phyloP scores from a whole-genome alignment of 1,139 yeast species.

The Hyphopichia pseudoburtonii region DNA sequence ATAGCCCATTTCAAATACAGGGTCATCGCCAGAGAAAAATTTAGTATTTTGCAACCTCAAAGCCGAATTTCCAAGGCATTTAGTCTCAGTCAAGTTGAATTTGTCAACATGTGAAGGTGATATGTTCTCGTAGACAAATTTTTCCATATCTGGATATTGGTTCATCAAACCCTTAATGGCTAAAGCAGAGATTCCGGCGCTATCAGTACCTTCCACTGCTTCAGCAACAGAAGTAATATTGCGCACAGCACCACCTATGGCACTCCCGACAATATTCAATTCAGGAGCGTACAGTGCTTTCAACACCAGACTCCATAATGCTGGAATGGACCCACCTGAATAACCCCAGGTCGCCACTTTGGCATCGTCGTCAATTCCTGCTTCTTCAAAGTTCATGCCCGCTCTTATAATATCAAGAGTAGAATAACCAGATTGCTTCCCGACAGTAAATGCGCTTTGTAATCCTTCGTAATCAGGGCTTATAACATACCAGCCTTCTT shows the following conservation, averaged over 20 bases:
- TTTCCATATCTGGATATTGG: conserved; percentile 17
- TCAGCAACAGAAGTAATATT: conserved; percentile 14
- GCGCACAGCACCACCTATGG: conserved; percentile 14
- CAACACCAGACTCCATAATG: conserved; percentile 21
- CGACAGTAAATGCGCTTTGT: conserved; percentile 17
- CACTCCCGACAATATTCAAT: conserved; percentile 14
- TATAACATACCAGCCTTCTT: conserved; percentile 16
- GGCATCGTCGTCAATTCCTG: conserved; percentile 16
- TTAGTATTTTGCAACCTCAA: conserved; percentile 5
- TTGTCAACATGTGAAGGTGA: conserved; percentile 1
- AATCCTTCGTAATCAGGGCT: conserved; percentile 22
- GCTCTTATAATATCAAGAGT: conserved; percentile 18
- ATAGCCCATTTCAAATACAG: conserved; percentile 9
- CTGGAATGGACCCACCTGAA: conserved; percentile 23
- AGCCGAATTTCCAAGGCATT: conserved; percentile 6
- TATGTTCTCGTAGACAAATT: conserved; percentile 1
- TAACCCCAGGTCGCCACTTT: conserved; percentile 20
- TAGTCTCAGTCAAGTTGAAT: conserved; percentile 2
- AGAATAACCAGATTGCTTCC: conserved; percentile 17
- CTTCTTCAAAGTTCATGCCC: conserved; percentile 12
- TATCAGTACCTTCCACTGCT: conserved; percentile 15
- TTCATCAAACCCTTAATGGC: conserved; percentile 20
- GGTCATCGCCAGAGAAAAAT: conserved; percentile 10
- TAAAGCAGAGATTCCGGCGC: conserved; percentile 18
- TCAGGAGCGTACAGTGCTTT: conserved; percentile 25